Evolutionary conservation across 805 yeast genomes (phyloP).

Genomic region (Grigorovia transvaalensis): DNA sequence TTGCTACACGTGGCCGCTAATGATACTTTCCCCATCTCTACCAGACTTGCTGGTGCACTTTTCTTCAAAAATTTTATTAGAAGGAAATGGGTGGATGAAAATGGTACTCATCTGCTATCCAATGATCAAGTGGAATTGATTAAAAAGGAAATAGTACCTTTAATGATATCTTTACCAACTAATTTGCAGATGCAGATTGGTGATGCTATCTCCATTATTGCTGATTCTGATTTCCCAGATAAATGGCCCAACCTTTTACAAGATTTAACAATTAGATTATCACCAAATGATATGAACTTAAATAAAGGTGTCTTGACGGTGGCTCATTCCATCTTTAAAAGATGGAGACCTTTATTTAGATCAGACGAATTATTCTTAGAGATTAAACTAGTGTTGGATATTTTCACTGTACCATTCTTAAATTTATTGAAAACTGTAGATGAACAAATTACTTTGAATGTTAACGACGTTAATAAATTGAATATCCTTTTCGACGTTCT

Average conservation of each 20-base stretch:
- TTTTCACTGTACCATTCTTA: constrained; percentile 73
- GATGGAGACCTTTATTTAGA: constrained; percentile 93
- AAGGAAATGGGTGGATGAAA: constrained; percentile 83
- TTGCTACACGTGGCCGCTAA: constrained; percentile 72
- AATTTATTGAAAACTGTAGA: constrained; percentile 61
- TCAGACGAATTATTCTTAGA: constrained; percentile 84
- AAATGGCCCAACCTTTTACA: constrained; percentile 74
- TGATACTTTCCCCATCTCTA: constrained; percentile 38
- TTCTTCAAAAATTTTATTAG: constrained; percentile 81
- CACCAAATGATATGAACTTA: constrained; percentile 52
- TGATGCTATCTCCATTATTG: constrained; percentile 84
- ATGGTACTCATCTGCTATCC: constrained; percentile 64
- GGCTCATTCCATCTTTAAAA: constrained; percentile 89
- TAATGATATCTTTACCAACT: constrained; percentile 76
- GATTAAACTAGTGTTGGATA: constrained; percentile 75
- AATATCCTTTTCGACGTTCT: constrained; percentile 57
- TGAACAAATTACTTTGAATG: constrained; percentile 41
- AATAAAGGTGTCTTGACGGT: constrained; percentile 83
- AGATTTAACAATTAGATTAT: constrained; percentile 57
- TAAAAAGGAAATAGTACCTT: constrained; percentile 67
- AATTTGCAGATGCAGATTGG: constrained; percentile 87
- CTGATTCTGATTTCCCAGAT: constrained; percentile 92
- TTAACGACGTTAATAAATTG: constrained; percentile 40
- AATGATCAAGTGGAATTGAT: constrained; percentile 52
- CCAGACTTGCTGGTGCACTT: constrained; percentile 79